Evolutionary conservation across 129 eudicot genomes (phyloP).

Genomic region (Solidago caesia): DNA sequence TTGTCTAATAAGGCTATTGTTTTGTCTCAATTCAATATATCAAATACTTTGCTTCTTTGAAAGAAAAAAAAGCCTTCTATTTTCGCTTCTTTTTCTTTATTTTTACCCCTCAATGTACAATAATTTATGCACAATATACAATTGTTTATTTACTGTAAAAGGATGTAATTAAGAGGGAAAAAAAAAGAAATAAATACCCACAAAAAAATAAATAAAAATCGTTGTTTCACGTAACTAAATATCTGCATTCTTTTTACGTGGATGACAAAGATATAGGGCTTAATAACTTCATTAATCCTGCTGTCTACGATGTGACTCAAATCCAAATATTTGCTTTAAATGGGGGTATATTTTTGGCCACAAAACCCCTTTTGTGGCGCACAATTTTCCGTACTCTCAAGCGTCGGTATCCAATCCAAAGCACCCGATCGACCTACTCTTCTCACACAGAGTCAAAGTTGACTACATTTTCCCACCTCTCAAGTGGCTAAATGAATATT

Average conservation of each 20-base stretch:
- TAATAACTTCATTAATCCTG: slow-evolving; percentile 3
- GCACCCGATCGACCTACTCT: slow-evolving; percentile 10
- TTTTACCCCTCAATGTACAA: too few relatives aligned
- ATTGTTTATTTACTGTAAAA: too few relatives aligned
- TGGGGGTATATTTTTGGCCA: slow-evolving; percentile 26
- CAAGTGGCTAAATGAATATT: background rate
- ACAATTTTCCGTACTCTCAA: slow-evolving; percentile 26
- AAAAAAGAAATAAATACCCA: too few relatives aligned
- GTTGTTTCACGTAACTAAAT: too few relatives aligned
- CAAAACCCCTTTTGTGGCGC: slow-evolving; percentile 31
- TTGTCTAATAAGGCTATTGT: too few relatives aligned
- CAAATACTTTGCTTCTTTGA: too few relatives aligned
- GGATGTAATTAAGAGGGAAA: too few relatives aligned
- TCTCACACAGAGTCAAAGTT: slow-evolving; percentile 2
- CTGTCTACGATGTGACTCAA: slow-evolving; percentile 21
- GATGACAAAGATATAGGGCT: background rate
- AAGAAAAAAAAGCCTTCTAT: too few relatives aligned
- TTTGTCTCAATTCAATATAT: too few relatives aligned
- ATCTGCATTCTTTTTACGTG: background rate
- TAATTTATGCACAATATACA: too few relatives aligned
- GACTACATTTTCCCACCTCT: background rate
- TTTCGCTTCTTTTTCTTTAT: too few relatives aligned
- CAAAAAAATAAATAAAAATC: too few relatives aligned
- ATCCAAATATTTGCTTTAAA: background rate
- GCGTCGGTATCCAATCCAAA: slow-evolving; percentile 15